phyloP scores from a whole-genome alignment of 1,284 basidiomycete genomes.

The Waitea zeae region DNA sequence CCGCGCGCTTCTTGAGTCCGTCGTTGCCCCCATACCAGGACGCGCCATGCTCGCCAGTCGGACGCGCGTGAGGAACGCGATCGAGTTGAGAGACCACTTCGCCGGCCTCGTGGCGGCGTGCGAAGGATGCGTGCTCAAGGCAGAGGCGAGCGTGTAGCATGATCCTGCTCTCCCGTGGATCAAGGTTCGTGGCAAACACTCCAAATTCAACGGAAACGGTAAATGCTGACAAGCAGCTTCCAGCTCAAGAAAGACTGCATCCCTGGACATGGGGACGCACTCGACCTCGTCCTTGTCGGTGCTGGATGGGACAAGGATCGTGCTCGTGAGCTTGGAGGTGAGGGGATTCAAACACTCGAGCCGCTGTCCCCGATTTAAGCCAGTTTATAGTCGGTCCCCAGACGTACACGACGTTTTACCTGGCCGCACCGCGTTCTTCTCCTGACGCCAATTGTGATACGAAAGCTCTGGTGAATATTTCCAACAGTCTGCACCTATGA shows the following conservation, averaged over 20 bases:
- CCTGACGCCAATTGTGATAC: conserved; percentile 19
- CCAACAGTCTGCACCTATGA: too few species aligned
- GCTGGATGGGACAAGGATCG: conserved; percentile 67
- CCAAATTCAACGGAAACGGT: not conserved
- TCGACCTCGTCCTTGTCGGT: conserved; percentile 64
- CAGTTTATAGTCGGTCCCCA: conserved; percentile 40
- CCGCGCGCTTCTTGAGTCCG: conserved; percentile 37
- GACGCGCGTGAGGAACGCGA: too few species aligned
- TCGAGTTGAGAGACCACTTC: conserved; percentile 13
- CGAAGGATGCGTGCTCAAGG: conserved; percentile 69
- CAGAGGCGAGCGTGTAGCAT: conserved; percentile 46
- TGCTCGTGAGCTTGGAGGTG: conserved; percentile 59
- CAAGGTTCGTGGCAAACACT: conserved; percentile 31
- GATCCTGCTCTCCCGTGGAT: conserved; percentile 53
- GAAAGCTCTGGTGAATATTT: too few species aligned
- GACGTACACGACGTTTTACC: conserved; percentile 64
- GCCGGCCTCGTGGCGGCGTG: conserved; percentile 11
- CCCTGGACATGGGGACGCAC: conserved; percentile 57
- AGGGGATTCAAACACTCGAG: conserved; percentile 1
- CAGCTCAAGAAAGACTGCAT: conserved; percentile 68
- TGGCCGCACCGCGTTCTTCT: too few species aligned
- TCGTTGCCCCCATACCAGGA: conserved; percentile 33
- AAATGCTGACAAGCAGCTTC: conserved; percentile 8
- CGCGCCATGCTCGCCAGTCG: conserved; percentile 49
- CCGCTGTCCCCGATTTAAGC: not conserved